A percentile compares a stretch with the other conserved stretches of the same genome.
These are phyloP conservation scores for Naganishia vaughanmartiniae DNA, from an alignment of 768 basidiomycete genomes.

Conservation along the genomic window DNA sequence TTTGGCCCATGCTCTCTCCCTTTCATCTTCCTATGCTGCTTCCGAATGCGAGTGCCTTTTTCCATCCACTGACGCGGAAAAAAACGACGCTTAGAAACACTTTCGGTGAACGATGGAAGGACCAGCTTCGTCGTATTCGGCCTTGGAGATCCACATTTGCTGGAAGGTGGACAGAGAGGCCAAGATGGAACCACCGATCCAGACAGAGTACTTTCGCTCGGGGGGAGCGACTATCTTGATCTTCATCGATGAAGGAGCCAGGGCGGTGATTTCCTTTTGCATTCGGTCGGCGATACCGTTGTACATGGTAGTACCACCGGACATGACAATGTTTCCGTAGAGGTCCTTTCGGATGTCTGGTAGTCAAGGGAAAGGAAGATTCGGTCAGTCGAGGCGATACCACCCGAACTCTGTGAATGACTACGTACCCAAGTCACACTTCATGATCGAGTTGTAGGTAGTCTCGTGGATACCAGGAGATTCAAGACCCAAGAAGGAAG, in stretches of 20 bases:
- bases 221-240: conserved; percentile 92
- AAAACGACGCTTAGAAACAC: conserved; percentile 48
- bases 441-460: conserved; percentile 68
- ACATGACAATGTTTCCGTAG: conserved; percentile 78
- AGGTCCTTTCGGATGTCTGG: conserved; percentile 70
- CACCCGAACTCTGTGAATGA: not conserved
- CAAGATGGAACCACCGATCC: conserved; percentile 64
- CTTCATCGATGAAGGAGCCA: conserved; percentile 87
- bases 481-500: conserved; percentile 71
- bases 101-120: conserved; percentile 54
- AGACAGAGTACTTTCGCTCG: conserved; percentile 92
- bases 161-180: conserved; percentile 94
- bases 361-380: conserved; percentile 46
- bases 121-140: conserved; percentile 41
- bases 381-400: too few relatives aligned
- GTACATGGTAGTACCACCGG: conserved; percentile 93
- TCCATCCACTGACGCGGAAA: not conserved
- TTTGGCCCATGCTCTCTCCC: conserved; percentile 21
- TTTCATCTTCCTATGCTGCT: conserved; percentile 24
- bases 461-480: conserved; percentile 90
- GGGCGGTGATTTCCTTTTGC: conserved; percentile 85
- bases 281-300: conserved; percentile 92
- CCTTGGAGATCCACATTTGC: conserved; percentile 74
- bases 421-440: conserved; percentile 50
- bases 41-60: not conserved